Evolutionary conservation across 2,329 filamentous ascomycete genomes (phyloP).

Genomic region (Oidium heveae): DNA sequence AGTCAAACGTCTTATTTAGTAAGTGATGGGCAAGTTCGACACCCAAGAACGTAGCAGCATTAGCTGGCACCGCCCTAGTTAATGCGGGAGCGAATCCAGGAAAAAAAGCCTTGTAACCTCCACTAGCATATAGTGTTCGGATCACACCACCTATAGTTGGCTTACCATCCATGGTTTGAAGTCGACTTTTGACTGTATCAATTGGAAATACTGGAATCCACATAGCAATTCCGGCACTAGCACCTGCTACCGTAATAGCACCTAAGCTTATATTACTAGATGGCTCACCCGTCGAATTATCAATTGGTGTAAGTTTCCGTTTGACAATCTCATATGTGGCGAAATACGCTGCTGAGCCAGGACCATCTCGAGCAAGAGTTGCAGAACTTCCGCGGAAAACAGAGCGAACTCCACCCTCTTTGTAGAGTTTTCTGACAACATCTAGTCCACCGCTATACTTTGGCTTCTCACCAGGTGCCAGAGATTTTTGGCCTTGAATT

Average conservation of each 20-base stretch:
- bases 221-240: conserved; percentile 85
- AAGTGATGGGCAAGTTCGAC: conserved; percentile 65
- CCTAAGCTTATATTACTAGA: conserved; percentile 54
- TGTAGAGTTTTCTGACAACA: conserved; percentile 82
- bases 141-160: conserved; percentile 62
- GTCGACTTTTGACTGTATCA: conserved; percentile 80
- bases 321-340: conserved; percentile 95
- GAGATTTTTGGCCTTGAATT: conserved; percentile 75
- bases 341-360: conserved; percentile 86
- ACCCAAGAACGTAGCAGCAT: conserved; percentile 80
- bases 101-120: conserved; percentile 84
- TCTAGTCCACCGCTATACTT: conserved; percentile 72
- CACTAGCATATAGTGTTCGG: conserved; percentile 54
- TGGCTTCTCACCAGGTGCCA: conserved; percentile 73
- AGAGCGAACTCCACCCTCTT: conserved; percentile 66
- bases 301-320: conserved; percentile 58
- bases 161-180: conserved; percentile 77
- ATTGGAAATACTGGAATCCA: conserved; percentile 98
- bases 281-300: conserved; percentile 44
- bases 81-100: conserved; percentile 85
- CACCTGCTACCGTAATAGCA: conserved; percentile 69
- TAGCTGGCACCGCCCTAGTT: conserved; percentile 79
- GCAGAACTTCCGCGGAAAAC: conserved; percentile 82
- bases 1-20: conserved; percentile 51
- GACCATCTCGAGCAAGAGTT: conserved; percentile 80